A percentile compares a stretch with the other conserved stretches of the same genome.
phyloP scores from a whole-genome alignment of 192 early-diverging fungal genomes.

The Coemansia sp. region DNA sequence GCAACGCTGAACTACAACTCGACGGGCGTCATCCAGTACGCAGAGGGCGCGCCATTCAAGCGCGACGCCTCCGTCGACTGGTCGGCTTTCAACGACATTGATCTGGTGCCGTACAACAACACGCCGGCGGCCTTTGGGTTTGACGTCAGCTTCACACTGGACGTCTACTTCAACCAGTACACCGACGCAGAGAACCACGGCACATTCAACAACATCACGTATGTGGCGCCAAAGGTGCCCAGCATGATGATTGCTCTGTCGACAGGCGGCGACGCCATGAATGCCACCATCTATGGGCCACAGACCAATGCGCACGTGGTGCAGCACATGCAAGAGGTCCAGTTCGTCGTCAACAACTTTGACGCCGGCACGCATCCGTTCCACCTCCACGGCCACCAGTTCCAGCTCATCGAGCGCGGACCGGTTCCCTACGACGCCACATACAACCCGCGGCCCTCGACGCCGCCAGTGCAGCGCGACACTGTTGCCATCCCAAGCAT shows the following conservation, averaged over 20 bases:
- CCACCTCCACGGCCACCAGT: conserved; percentile 83
- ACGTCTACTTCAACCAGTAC: conserved; percentile 64
- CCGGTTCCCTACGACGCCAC: conserved; percentile 59
- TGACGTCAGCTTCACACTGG: conserved; percentile 56
- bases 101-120: conserved; percentile 55
- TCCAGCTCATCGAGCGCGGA: conserved; percentile 73
- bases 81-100: conserved; percentile 58
- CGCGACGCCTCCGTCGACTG: conserved; percentile 31
- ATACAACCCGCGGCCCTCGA: conserved; percentile 39
- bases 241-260: conserved; percentile 65
- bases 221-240: conserved; percentile 64
- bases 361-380: conserved; percentile 74
- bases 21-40: conserved; percentile 61
- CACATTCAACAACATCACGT: conserved; percentile 76
- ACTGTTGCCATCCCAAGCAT: conserved; percentile 68
- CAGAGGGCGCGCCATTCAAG: conserved; percentile 20
- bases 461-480: conserved; percentile 69
- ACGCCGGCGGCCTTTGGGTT: conserved; percentile 37
- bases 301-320: conserved; percentile 63
- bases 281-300: conserved; percentile 61
- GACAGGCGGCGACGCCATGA: conserved; percentile 53
- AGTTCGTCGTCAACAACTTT: conserved; percentile 74
- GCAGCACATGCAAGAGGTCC: conserved; percentile 62
- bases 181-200: conserved; percentile 77
- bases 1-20: conserved; percentile 59